Conservation (phyloP, 2,329 filamentous ascomycete genomes). For the Aspergillus novofumigatus region DNA sequence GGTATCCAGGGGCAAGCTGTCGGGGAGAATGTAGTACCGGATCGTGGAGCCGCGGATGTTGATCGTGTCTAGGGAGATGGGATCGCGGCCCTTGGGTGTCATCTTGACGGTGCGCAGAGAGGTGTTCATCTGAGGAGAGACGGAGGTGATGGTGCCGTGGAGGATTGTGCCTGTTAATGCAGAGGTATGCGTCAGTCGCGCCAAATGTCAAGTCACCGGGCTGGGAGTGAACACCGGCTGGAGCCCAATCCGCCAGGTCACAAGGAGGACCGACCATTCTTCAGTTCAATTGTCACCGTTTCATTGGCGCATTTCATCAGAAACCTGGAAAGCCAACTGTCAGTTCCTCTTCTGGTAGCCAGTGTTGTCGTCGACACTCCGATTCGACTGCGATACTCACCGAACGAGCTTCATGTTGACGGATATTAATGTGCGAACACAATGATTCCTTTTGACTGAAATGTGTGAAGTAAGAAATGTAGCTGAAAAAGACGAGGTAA, state of each 20-base stretch:
- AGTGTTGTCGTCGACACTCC: constrained; percentile 1
- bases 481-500: neutral
- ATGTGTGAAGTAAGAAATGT: neutral
- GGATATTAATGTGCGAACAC: neutral
- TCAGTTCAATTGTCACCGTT: constrained; percentile 96
- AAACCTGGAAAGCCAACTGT: constrained; percentile 59
- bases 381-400: constrained; percentile 51
- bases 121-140: constrained; percentile 98
- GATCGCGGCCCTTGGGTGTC: constrained; percentile 83
- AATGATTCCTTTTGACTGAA: neutral
- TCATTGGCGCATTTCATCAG: constrained; percentile 99
- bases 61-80: constrained; percentile 87
- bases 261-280: constrained; percentile 68
- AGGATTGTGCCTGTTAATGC: constrained; percentile 73
- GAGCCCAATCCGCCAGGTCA: neutral
- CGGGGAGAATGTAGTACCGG: constrained; percentile 92
- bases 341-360: constrained; percentile 4
- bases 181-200: neutral
- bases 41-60: constrained; percentile 95
- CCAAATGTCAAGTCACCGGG: neutral
- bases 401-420: constrained; percentile 91
- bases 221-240: neutral
- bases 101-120: constrained; percentile 94
- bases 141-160: constrained; percentile 92
- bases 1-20: constrained; percentile 91